Evolutionary conservation across 2,329 filamentous ascomycete species (phyloP).

Genomic region (Paraconiothyrium sp.): DNA sequence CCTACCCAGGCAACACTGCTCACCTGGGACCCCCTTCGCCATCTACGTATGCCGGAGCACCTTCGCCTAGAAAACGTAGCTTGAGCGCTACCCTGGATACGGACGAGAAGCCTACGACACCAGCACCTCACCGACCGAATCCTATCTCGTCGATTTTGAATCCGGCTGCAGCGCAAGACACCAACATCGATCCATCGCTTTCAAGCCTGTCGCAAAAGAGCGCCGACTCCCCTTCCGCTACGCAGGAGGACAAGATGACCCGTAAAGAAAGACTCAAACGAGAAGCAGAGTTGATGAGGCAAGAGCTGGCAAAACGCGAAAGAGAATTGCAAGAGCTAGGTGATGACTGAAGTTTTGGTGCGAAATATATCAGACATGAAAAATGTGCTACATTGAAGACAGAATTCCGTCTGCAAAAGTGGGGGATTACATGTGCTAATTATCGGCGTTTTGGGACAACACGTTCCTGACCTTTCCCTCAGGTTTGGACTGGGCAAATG

Average conservation of each 20-base stretch:
- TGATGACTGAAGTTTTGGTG: conserved; percentile 29
- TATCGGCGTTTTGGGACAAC: background rate
- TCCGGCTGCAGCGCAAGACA: conserved; percentile 35
- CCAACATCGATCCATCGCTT: conserved; percentile 46
- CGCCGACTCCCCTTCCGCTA: conserved; percentile 32
- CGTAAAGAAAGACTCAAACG: conserved; percentile 42
- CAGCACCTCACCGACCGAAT: conserved; percentile 43
- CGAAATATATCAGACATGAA: background rate
- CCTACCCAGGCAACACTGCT: conserved; percentile 36
- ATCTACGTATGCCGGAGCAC: conserved; percentile 31
- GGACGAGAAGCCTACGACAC: conserved; percentile 35
- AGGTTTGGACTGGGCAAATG: background rate
- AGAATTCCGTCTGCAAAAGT: background rate
- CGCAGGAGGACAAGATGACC: conserved; percentile 41
- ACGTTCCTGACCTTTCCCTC: background rate
- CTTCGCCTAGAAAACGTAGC: conserved; percentile 48
- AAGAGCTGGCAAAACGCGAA: conserved; percentile 40
- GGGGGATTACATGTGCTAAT: background rate
- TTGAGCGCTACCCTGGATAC: conserved; percentile 45
- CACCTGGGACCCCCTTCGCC: conserved; percentile 22
- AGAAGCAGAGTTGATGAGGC: conserved; percentile 44
- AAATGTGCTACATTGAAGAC: background rate
- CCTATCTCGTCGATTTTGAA: conserved; percentile 48
- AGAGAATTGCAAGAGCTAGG: conserved; percentile 45
- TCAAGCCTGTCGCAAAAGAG: conserved; percentile 32